A percentile compares a stretch with the other conserved stretches of the same genome.
phyloP scores from a whole-genome alignment of 176 grass and related monocot genomes.

The Oryza nivara region DNA sequence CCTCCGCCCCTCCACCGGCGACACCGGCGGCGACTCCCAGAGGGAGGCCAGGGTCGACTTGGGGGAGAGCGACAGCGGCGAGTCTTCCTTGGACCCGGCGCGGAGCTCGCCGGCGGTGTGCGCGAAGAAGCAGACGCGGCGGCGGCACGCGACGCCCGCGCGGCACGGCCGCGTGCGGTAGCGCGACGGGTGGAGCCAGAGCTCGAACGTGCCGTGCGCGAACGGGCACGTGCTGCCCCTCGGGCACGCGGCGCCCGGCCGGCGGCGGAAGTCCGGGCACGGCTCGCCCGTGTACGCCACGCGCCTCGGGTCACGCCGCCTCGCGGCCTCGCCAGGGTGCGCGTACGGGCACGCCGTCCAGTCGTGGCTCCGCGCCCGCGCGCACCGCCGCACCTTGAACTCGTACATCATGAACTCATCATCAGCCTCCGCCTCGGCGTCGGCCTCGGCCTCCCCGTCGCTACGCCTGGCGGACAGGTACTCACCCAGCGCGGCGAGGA shows the following conservation, averaged over 20 bases:
- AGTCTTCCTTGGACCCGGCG: conserved; percentile 44
- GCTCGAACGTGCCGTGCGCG: conserved; percentile 95
- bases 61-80: conserved; percentile 58
- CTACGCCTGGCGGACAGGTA: conserved; percentile 35
- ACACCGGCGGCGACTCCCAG: conserved; percentile 80
- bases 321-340: conserved; percentile 91
- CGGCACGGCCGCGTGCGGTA: conserved; percentile 91
- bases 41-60: conserved; percentile 56
- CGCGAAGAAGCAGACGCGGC: conserved; percentile 97
- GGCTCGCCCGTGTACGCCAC: conserved; percentile 72
- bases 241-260: conserved; percentile 56
- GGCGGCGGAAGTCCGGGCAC: conserved; percentile 78
- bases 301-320: conserved; percentile 72
- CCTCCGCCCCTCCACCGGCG: conserved; percentile 46
- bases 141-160: conserved; percentile 68
- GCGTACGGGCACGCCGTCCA: conserved; percentile 97
- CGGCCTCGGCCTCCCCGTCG: background rate
- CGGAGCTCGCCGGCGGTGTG: conserved; percentile 77
- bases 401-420: conserved; percentile 99
- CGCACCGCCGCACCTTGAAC: conserved; percentile 94
- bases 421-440: conserved; percentile 43
- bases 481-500: conserved; percentile 52
- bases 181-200: conserved; percentile 89
- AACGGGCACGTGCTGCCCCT: conserved; percentile 69
- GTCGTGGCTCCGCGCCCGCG: conserved; percentile 79